phyloP scores from a whole-genome alignment of 768 basidiomycete genomes.

The Amanita exitialis region DNA sequence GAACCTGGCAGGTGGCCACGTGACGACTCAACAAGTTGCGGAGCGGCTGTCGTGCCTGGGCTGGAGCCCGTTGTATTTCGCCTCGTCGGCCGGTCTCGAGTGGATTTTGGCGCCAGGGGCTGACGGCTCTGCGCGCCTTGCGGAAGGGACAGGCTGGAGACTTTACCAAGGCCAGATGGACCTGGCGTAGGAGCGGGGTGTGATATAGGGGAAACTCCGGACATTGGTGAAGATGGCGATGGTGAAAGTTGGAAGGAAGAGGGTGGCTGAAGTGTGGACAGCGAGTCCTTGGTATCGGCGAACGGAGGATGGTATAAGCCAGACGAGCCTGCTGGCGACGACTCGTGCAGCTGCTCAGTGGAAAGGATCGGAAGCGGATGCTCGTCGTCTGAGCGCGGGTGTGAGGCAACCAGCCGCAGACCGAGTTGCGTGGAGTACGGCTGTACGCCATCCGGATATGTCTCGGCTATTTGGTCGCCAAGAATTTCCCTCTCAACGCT shows the following conservation, averaged over 20 bases:
- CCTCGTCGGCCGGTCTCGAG: slow-evolving; percentile 32
- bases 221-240: background rate
- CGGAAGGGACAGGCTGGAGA: slow-evolving; percentile 17
- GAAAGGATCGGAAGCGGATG: background rate
- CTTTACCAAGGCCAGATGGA: slow-evolving; percentile 10
- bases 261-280: background rate
- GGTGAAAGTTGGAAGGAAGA: slow-evolving; percentile 4
- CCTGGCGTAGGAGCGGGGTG: slow-evolving; percentile 11
- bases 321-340: background rate
- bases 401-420: background rate
- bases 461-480: slow-evolving; percentile 11
- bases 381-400: background rate
- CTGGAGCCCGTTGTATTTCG: slow-evolving; percentile 66
- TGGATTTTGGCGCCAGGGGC: slow-evolving; percentile 20
- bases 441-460: background rate
- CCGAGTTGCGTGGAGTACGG: background rate
- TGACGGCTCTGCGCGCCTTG: slow-evolving; percentile 42
- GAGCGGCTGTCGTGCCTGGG: slow-evolving; percentile 16
- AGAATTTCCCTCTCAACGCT: slow-evolving; percentile 18
- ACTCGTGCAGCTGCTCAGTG: background rate
- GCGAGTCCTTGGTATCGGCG: background rate
- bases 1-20: background rate
- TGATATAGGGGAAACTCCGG: background rate
- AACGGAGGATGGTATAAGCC: background rate
- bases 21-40: slow-evolving; percentile 20